These are phyloP conservation scores for Gypsophila paniculata DNA, from an alignment of 179 eudicot genomes.

Conservation along the genomic window DNA sequence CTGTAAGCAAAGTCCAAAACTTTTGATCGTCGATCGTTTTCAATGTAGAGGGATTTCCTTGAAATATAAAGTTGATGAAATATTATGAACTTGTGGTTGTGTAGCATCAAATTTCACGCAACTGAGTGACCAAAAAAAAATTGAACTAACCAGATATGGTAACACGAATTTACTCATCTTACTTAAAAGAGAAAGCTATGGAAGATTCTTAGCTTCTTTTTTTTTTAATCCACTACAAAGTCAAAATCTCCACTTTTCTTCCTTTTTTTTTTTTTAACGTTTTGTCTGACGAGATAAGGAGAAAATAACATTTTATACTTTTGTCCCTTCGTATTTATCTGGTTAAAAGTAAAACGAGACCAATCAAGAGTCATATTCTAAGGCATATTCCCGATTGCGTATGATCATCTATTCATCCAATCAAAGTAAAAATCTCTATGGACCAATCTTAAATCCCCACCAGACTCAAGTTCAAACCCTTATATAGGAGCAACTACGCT, in stretches of 20 bases:
- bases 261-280: background rate
- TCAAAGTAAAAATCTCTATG: too few species aligned
- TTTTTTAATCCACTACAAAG: slow-evolving; percentile 24
- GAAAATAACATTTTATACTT: background rate
- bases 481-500: too few species aligned
- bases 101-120: background rate
- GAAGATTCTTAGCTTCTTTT: slow-evolving; percentile 31
- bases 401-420: too few species aligned
- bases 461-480: too few species aligned
- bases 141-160: slow-evolving; percentile 23
- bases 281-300: background rate
- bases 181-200: slow-evolving; percentile 28
- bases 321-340: background rate
- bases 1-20: slow-evolving; percentile 30
- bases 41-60: slow-evolving; percentile 33
- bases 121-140: slow-evolving; percentile 18
- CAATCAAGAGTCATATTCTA: background rate
- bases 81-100: slow-evolving; percentile 4
- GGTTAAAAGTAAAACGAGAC: background rate
- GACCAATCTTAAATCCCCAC: too few species aligned
- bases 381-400: too few species aligned
- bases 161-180: slow-evolving; percentile 26
- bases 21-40: slow-evolving; percentile 29
- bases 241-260: slow-evolving; percentile 19
- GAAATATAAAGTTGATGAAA: background rate